These are phyloP conservation scores for Cladophialophora carrionii DNA, from an alignment of 2,329 filamentous ascomycete species.

Conservation along the genomic window DNA sequence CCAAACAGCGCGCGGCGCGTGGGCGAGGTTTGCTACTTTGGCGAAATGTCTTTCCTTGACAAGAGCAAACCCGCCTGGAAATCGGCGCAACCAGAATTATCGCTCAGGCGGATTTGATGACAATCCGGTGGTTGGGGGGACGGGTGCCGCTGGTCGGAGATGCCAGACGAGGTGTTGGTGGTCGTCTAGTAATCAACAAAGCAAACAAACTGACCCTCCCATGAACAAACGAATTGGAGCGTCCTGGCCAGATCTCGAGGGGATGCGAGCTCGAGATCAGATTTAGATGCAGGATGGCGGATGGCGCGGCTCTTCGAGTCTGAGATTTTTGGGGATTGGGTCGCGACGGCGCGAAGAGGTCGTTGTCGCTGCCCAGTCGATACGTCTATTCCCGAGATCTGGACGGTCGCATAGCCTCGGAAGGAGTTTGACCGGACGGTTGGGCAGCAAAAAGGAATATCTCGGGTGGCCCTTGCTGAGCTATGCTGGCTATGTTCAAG, in stretches of 20 bases:
- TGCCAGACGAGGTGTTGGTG: slow-evolving; percentile 6
- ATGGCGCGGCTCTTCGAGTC: slow-evolving; percentile 13
- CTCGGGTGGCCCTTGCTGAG: not conserved
- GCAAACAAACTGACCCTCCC: slow-evolving; percentile 30
- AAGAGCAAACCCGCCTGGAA: slow-evolving; percentile 25
- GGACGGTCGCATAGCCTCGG: slow-evolving; percentile 8
- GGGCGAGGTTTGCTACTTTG: slow-evolving; percentile 19
- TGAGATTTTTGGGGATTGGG: slow-evolving; percentile 7
- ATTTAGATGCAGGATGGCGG: slow-evolving; percentile 2
- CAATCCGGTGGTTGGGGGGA: slow-evolving; percentile 10
- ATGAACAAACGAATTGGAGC: slow-evolving; percentile 14
- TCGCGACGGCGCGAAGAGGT: slow-evolving; percentile 9
- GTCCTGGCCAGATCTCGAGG: slow-evolving; percentile 1
- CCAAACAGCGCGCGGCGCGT: slow-evolving; percentile 23
- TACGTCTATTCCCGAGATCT: not conserved
- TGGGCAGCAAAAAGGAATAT: slow-evolving; percentile 12
- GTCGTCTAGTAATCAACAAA: slow-evolving; percentile 23
- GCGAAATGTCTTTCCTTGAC: slow-evolving; percentile 10
- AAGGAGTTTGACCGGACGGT: not conserved
- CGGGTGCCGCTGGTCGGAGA: slow-evolving; percentile 1
- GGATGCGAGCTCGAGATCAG: slow-evolving; percentile 5
- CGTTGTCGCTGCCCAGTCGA: slow-evolving; percentile 9
- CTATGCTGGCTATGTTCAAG: not conserved
- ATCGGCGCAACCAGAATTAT: slow-evolving; percentile 26
- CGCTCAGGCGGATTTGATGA: slow-evolving; percentile 18